phyloP scores from a whole-genome alignment of 441 rosid species.

The Pelargonium myrrhifolium region DNA sequence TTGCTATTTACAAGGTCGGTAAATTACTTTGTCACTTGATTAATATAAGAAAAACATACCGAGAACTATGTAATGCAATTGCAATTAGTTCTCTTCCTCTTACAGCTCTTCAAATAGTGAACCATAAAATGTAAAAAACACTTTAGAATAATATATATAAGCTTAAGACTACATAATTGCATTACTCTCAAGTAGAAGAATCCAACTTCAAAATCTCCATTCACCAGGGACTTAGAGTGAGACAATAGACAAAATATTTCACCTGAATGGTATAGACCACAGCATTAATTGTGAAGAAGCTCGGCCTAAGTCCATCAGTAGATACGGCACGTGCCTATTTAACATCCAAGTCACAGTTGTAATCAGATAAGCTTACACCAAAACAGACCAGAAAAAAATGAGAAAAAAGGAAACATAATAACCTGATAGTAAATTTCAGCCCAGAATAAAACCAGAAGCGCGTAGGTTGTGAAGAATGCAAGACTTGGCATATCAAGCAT shows the following conservation, averaged over 20 bases:
- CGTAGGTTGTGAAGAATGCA: conserved; percentile 84
- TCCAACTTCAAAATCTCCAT: conserved; percentile 17
- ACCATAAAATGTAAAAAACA: background rate
- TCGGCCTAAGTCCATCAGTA: conserved; percentile 76
- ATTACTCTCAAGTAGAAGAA: conserved; percentile 18
- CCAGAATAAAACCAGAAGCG: conserved; percentile 87
- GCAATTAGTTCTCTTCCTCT: background rate
- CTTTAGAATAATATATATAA: background rate
- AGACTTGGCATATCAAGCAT: conserved; percentile 85
- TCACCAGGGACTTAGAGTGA: conserved; percentile 12
- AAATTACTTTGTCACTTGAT: background rate
- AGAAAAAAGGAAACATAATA: background rate
- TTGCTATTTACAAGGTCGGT: conserved; percentile 8
- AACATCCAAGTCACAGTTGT: conserved; percentile 14
- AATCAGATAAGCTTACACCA: conserved; percentile 3
- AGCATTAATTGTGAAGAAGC: conserved; percentile 73
- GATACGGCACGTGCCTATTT: conserved; percentile 82
- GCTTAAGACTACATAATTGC: background rate
- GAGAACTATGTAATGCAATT: background rate
- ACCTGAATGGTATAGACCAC: conserved; percentile 76
- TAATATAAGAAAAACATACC: background rate
- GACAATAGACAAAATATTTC: conserved; percentile 24
- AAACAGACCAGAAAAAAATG: background rate
- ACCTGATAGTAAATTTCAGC: conserved; percentile 97
- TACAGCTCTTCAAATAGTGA: background rate